These are phyloP conservation scores for Kluyveromyces dobzhanskii DNA, from an alignment of 805 yeast species.

Conservation along the genomic window DNA sequence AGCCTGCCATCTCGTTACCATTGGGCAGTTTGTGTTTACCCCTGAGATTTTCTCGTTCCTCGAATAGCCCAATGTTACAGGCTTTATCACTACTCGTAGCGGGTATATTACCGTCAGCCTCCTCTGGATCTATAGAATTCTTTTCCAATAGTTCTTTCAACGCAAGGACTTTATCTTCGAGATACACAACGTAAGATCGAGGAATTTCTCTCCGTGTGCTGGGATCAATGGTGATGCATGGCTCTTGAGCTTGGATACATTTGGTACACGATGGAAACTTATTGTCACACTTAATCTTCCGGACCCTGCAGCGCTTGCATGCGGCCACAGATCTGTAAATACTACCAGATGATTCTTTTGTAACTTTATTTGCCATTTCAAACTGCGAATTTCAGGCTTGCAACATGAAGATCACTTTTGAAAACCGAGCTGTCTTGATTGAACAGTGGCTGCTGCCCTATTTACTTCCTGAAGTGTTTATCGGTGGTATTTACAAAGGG, in stretches of 20 bases:
- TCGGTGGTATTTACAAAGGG: no score
- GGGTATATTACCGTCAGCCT: constrained; percentile 21
- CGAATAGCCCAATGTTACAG: constrained; percentile 15
- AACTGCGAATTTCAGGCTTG: no score
- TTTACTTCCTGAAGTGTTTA: no score
- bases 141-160: constrained; percentile 44
- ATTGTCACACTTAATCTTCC: constrained; percentile 57
- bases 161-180: constrained; percentile 56
- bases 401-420: no score
- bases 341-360: constrained; percentile 13
- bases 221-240: constrained; percentile 80
- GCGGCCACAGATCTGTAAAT: constrained; percentile 68
- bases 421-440: no score
- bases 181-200: constrained; percentile 61
- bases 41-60: constrained; percentile 12
- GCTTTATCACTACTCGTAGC: constrained; percentile 22
- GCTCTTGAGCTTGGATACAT: constrained; percentile 52
- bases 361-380: constrained; percentile 2
- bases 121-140: constrained; percentile 33
- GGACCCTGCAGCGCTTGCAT: constrained; percentile 72
- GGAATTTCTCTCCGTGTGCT: constrained; percentile 85
- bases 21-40: constrained; percentile 15
- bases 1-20: constrained; percentile 21
- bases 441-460: no score
- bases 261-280: constrained; percentile 47